phyloP scores from a whole-genome alignment of 805 yeast species.

The Wickerhamomyces hampshirensis region DNA sequence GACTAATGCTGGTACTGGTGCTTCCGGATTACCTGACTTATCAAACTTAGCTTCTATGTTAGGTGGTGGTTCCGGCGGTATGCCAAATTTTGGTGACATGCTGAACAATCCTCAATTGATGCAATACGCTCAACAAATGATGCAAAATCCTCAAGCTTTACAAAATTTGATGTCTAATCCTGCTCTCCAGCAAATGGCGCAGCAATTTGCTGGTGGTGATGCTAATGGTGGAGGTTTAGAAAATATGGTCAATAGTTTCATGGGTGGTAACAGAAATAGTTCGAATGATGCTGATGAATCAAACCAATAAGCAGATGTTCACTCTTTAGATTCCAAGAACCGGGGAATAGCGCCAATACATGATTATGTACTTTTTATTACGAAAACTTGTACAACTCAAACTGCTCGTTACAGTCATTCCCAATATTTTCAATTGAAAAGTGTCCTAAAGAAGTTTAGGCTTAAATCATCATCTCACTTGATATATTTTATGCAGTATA shows the following conservation, averaged over 20 bases:
- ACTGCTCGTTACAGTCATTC: too few relatives aligned
- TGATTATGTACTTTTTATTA: too few relatives aligned
- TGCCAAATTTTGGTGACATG: constrained; percentile 62
- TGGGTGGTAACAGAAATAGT: constrained; percentile 31
- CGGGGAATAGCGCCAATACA: too few relatives aligned
- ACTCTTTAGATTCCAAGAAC: too few relatives aligned
- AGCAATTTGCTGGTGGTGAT: constrained; percentile 64
- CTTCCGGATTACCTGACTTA: constrained; percentile 68
- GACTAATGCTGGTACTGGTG: constrained; percentile 26
- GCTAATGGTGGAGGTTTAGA: constrained; percentile 29
- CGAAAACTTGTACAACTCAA: too few relatives aligned
- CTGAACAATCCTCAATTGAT: constrained; percentile 89
- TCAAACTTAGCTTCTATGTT: constrained; percentile 44
- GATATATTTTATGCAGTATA: too few relatives aligned
- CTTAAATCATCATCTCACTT: too few relatives aligned
- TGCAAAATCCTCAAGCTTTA: constrained; percentile 81
- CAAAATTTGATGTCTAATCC: constrained; percentile 76
- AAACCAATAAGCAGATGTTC: neutral
- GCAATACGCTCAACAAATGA: constrained; percentile 84
- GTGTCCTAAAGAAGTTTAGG: too few relatives aligned
- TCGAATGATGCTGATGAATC: neutral
- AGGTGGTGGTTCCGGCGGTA: constrained; percentile 63
- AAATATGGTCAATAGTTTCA: constrained; percentile 65
- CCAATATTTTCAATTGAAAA: too few relatives aligned
- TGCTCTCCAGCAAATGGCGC: constrained; percentile 78